Evolutionary conservation across 768 basidiomycete species (phyloP), one percentile per base, ranked within the genome.

Genomic region (Lactarius pseudohatsudake): DNA sequence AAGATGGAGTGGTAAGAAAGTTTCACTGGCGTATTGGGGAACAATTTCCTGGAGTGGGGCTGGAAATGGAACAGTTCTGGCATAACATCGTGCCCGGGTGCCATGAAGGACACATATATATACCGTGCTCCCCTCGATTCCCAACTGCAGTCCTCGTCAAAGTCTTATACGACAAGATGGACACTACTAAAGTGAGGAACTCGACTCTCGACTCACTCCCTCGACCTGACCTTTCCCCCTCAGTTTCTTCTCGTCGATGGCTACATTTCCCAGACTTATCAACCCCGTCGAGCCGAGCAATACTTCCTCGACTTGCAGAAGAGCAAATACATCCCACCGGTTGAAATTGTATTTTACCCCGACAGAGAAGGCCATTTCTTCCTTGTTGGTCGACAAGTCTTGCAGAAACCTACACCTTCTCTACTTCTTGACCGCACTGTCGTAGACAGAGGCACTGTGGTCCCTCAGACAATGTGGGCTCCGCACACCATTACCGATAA

Each of bases 181-280:
- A 4, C 20, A 38, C 57, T 11, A 11, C 2, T 50, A 3, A 11
- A 16, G 65, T 62, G 30, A 66, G 61, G 4, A 5, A 20, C 4
- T 0, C 8, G 7, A 40, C 30, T n/a, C 62, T 30, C 13, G 32
- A 30, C 16, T 4, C 4, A 16, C 28, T 22, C 32, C n/a, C 40
- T 30, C 26, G 26, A 47, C 16, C 40, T 64, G 22, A 67, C 53
- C 16, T 30, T 32, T 20, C 28, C 10, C 2, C 7, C 28, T 18
- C 20, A 64, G 62, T 56, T 20, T 16, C 18, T 64, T 15, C 66
- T 67, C 13, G 58, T 67, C 16, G 66, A 67, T 13, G 62, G 66
- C 8, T 64, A 64, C 15, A n/a, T 64, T 43, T 64, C 66, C 41
- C 34, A 3, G 0, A 26, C 50, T 40, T 67, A 47, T 53, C 22